A percentile compares a stretch with the other conserved stretches of the same genome.
These are phyloP conservation scores for Trichosporon sp. DNA, from an alignment of 1,284 basidiomycete genomes.

Conservation along the genomic window DNA sequence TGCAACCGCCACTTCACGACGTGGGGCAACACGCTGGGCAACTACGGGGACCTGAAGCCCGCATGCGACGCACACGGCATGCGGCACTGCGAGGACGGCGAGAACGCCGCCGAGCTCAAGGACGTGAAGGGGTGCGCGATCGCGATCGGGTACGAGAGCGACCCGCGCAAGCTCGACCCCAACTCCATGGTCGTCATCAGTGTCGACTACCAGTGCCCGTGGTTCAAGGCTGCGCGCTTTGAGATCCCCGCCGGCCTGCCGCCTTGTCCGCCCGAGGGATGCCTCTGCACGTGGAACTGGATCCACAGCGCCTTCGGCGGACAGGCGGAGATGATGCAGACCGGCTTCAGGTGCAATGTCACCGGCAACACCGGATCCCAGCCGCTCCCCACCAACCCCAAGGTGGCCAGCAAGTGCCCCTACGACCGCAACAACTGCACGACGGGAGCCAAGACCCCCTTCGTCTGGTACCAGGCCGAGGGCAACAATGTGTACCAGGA, in stretches of 20 bases:
- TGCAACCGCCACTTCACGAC: slow-evolving; percentile 21
- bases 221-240: not conserved
- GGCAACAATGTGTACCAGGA: slow-evolving; percentile 23
- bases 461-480: not conserved
- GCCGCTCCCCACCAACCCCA: not conserved
- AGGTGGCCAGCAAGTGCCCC: slow-evolving; percentile 21
- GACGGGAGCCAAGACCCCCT: slow-evolving; percentile 21
- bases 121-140: slow-evolving; percentile 21
- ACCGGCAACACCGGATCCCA: slow-evolving; percentile 54
- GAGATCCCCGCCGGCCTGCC: slow-evolving; percentile 59
- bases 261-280: slow-evolving; percentile 66
- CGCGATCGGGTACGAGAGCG: not conserved
- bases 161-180: not conserved
- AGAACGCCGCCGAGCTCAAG: not conserved
- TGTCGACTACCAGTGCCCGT: not conserved
- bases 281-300: slow-evolving; percentile 65
- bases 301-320: slow-evolving; percentile 14
- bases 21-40: slow-evolving; percentile 1
- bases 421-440: slow-evolving; percentile 26
- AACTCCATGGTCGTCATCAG: not conserved
- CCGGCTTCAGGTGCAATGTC: slow-evolving; percentile 22
- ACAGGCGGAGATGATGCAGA: slow-evolving; percentile 15
- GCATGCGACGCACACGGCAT: not conserved
- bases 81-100: not conserved
- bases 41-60: not conserved